phyloP scores from a whole-genome alignment of 805 yeast genomes.

The Saccharomycopsis fibuligera region DNA sequence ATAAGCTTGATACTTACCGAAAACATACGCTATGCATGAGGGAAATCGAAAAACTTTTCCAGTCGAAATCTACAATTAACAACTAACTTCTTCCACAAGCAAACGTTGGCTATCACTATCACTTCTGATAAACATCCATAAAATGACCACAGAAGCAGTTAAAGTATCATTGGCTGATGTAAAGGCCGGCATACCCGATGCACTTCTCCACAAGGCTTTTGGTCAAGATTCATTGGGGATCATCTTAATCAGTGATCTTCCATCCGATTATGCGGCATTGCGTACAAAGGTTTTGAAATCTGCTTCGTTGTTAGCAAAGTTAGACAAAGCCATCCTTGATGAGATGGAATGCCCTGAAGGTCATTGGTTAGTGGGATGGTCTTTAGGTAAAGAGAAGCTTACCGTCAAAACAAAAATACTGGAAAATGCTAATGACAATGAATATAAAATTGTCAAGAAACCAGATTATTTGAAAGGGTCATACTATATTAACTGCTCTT shows the following conservation, averaged over 20 bases:
- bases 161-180: conserved; percentile 30
- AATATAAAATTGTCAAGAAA: conserved; percentile 1
- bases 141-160: conserved; percentile 24
- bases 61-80: not conserved
- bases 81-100: not conserved
- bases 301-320: conserved; percentile 37
- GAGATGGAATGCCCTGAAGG: conserved; percentile 43
- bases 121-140: not conserved
- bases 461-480: conserved; percentile 48
- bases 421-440: not conserved
- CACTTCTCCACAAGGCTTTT: conserved; percentile 38
- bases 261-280: conserved; percentile 32
- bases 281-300: conserved; percentile 37
- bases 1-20: no score
- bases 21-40: no score
- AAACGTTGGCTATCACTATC: not conserved
- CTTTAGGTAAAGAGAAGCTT: conserved; percentile 48
- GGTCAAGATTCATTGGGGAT: conserved; percentile 53
- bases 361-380: conserved; percentile 55
- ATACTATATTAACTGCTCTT: conserved; percentile 52
- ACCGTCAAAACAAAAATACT: conserved; percentile 33
- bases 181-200: conserved; percentile 28
- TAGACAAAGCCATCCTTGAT: conserved; percentile 31
- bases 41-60: not conserved
- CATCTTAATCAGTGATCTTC: conserved; percentile 40